A percentile compares a stretch with the other conserved stretches of the same genome.
Conservation (phyloP, 305 asterid species). For the Fraxinus xanthoxyloides region DNA sequence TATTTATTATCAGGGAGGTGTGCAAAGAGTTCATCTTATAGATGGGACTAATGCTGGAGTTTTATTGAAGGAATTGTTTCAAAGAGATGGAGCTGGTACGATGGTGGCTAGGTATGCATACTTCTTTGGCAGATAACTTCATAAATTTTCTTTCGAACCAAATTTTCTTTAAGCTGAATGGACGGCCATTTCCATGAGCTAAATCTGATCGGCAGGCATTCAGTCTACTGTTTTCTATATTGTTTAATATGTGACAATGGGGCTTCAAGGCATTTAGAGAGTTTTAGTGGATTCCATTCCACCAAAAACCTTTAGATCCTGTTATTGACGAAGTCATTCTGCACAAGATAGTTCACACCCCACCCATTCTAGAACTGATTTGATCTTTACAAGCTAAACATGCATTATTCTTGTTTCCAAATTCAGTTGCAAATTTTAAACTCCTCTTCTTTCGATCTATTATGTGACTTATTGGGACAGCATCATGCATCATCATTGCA, state of each 20-base stretch:
- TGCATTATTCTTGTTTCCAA: not conserved
- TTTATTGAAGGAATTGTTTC: conserved; percentile 78
- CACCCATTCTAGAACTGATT: not conserved
- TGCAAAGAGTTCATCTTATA: conserved; percentile 87
- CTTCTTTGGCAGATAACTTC: conserved; percentile 12
- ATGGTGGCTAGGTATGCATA: conserved; percentile 80
- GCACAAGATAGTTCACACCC: no score
- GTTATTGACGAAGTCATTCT: not conserved
- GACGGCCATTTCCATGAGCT: not conserved
- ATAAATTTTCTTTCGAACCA: conserved; percentile 4
- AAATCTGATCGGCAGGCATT: not conserved
- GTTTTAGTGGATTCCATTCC: not conserved
- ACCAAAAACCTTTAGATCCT: not conserved
- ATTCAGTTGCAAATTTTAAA: not conserved
- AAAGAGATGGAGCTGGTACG: conserved; percentile 93
- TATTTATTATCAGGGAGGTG: conserved; percentile 71
- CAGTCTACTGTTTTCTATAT: not conserved
- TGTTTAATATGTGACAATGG: not conserved
- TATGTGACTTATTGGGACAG: not conserved
- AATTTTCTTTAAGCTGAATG: not conserved
- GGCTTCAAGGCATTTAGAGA: not conserved
- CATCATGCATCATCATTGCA: not conserved
- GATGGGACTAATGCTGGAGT: conserved; percentile 96
- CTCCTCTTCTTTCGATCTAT: not conserved
- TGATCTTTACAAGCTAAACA: not conserved